Evolutionary conservation across 345 rosid species (phyloP).

Genomic region (Dipteronia dyeriana): DNA sequence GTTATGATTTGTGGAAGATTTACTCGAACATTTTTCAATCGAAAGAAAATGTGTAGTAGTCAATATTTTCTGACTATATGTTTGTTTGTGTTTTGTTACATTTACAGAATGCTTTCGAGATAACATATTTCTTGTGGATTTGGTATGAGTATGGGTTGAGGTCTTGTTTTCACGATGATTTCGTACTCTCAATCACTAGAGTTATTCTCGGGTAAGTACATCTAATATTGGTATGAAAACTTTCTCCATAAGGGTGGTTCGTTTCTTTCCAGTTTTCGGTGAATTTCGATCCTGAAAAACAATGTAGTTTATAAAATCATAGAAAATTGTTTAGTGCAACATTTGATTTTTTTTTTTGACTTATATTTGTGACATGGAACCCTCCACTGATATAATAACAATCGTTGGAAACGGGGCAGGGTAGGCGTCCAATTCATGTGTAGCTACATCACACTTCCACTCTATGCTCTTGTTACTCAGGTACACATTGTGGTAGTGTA

Average conservation of each 20-base stretch:
- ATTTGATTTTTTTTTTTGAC: too few relatives aligned
- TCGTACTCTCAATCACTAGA: conserved; percentile 40
- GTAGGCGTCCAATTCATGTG: conserved; percentile 75
- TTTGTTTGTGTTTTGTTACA: conserved; percentile 6
- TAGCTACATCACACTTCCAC: conserved; percentile 93
- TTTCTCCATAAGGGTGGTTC: too few relatives aligned
- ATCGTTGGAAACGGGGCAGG: conserved; percentile 35
- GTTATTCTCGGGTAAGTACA: conserved; percentile 67
- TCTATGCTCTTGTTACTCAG: conserved; percentile 98
- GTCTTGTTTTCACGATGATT: conserved; percentile 76
- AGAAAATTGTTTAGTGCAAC: neutral
- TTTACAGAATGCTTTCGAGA: conserved; percentile 90
- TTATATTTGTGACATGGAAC: neutral
- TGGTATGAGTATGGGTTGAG: conserved; percentile 92
- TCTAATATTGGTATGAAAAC: neutral
- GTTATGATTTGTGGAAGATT: neutral
- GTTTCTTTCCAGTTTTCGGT: too few relatives aligned
- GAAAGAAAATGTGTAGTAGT: neutral
- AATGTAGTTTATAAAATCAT: neutral
- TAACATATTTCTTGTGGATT: conserved; percentile 94
- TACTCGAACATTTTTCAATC: too few relatives aligned
- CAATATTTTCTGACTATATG: conserved; percentile 20
- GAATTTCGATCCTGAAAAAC: too few relatives aligned
- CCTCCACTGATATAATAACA: neutral
- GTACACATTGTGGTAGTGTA: conserved; percentile 38